These are phyloP conservation scores for Macrocybe gigantea DNA, from an alignment of 768 basidiomycete species.

Conservation along the genomic window DNA sequence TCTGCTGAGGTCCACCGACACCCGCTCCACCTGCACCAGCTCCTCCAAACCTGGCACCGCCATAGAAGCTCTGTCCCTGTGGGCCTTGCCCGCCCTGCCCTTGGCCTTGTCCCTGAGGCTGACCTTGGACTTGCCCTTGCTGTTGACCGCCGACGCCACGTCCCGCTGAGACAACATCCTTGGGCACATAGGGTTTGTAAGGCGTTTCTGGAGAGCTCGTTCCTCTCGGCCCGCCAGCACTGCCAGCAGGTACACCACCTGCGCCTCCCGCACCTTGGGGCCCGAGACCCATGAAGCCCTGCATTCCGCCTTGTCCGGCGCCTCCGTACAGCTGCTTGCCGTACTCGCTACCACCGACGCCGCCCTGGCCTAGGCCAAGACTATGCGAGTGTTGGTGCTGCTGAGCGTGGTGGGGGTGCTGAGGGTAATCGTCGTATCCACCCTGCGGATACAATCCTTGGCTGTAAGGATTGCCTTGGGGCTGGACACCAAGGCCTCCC, in stretches of 20 bases:
- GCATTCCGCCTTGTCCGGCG: conserved; percentile 50
- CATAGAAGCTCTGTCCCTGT: conserved; percentile 47
- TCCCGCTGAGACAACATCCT: conserved; percentile 52
- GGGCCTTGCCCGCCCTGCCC: conserved; percentile 42
- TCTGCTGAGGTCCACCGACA: conserved; percentile 36
- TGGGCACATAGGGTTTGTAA: conserved; percentile 71
- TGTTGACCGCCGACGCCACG: conserved; percentile 37
- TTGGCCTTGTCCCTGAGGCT: conserved; percentile 47
- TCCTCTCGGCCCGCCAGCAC: conserved; percentile 42
- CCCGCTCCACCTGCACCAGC: conserved; percentile 29
- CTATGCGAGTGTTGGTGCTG: conserved; percentile 50
- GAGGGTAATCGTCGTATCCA: conserved; percentile 41
- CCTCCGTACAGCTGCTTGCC: conserved; percentile 43
- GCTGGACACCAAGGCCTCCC: conserved; percentile 35
- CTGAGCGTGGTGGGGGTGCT: conserved; percentile 53
- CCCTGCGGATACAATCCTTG: conserved; percentile 61
- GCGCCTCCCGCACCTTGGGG: conserved; percentile 35
- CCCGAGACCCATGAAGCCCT: conserved; percentile 66
- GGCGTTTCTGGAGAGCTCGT: conserved; percentile 64
- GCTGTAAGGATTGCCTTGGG: conserved; percentile 52
- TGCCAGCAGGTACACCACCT: conserved; percentile 28
- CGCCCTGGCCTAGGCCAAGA: conserved; percentile 35
- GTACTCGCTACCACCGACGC: conserved; percentile 34
- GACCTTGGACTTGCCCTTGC: conserved; percentile 26
- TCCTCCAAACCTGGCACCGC: conserved; percentile 39